These are phyloP conservation scores for Pseudozyma tsukubaensis DNA, from an alignment of 1,284 basidiomycete species.

Conservation along the genomic window DNA sequence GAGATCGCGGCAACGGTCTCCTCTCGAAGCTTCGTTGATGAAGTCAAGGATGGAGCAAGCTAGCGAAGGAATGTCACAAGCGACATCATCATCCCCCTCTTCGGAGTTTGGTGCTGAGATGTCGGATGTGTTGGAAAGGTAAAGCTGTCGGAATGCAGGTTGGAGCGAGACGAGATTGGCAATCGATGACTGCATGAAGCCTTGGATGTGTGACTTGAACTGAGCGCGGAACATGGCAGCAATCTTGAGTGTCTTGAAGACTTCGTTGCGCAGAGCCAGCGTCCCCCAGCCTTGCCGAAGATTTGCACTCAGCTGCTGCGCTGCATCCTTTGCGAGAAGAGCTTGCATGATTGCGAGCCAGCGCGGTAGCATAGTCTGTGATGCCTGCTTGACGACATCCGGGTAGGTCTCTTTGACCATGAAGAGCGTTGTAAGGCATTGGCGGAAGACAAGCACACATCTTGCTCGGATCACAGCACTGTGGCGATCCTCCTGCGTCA, in stretches of 20 bases:
- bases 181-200: conserved; percentile 40
- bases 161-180: conserved; percentile 43
- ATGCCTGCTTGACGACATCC: conserved; percentile 83
- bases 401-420: conserved; percentile 95
- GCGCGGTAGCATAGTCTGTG: conserved; percentile 81
- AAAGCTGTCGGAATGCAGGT: conserved; percentile 45
- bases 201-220: conserved; percentile 48
- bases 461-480: conserved; percentile 74
- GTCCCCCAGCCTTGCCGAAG: conserved; percentile 44
- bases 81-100: conserved; percentile 77
- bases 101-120: conserved; percentile 75
- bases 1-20: conserved; percentile 76
- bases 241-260: conserved; percentile 61
- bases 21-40: conserved; percentile 75
- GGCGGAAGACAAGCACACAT: conserved; percentile 86
- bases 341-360: conserved; percentile 73
- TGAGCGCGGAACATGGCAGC: conserved; percentile 57
- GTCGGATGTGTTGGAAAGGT: conserved; percentile 69
- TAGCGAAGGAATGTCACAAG: conserved; percentile 77
- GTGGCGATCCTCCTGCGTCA: conserved; percentile 42
- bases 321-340: conserved; percentile 30
- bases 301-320: conserved; percentile 21
- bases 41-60: conserved; percentile 85
- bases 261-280: conserved; percentile 55
- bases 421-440: conserved; percentile 87